A percentile compares a stretch with the other conserved stretches of the same genome.
Evolutionary conservation across 2,329 filamentous ascomycete species (phyloP).

Genomic region (Verticillium nonalfalfae): DNA sequence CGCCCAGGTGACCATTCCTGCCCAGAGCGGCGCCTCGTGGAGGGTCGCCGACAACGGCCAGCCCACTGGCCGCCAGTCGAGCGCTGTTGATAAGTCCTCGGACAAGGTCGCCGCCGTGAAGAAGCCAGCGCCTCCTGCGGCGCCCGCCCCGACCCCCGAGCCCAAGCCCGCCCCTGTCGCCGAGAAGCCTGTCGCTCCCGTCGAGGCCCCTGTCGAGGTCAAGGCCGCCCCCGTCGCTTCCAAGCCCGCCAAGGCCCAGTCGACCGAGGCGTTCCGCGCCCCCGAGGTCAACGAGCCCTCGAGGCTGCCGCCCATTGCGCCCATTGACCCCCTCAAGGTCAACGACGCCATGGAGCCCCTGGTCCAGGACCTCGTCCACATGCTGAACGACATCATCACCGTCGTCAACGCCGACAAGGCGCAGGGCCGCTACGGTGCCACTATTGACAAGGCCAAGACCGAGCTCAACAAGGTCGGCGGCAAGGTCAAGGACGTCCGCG

Average conservation of each 20-base stretch:
- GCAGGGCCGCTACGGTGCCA: constrained; percentile 67
- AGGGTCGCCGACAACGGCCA: constrained; percentile 60
- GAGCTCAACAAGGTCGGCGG: constrained; percentile 72
- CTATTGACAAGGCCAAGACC: constrained; percentile 79
- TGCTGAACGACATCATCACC: constrained; percentile 92
- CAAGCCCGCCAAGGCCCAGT: constrained; percentile 7
- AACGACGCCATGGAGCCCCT: constrained; percentile 75
- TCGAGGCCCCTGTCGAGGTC: constrained; percentile 18
- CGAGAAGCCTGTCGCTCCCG: constrained; percentile 16
- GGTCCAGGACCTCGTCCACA: constrained; percentile 88
- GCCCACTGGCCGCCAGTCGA: constrained; percentile 53
- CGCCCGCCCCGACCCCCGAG: constrained; percentile 7
- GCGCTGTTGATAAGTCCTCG: constrained; percentile 38
- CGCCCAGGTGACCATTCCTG: constrained; percentile 73
- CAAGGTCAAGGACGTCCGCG: constrained; percentile 71
- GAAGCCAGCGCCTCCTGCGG: constrained; percentile 15
- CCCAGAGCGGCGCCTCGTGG: constrained; percentile 80
- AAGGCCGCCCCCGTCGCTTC: constrained; percentile 9
- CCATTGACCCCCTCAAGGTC: constrained; percentile 73
- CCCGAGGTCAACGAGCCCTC: constrained; percentile 63
- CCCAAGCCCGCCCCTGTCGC: constrained; percentile 7
- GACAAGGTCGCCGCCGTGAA: constrained; percentile 18
- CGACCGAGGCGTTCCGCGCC: constrained; percentile 35
- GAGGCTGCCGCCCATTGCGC: constrained; percentile 54
- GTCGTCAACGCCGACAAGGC: constrained; percentile 85